Evolutionary conservation across 2,329 filamentous ascomycete species (phyloP).

Genomic region (Hypoxylon sp.): DNA sequence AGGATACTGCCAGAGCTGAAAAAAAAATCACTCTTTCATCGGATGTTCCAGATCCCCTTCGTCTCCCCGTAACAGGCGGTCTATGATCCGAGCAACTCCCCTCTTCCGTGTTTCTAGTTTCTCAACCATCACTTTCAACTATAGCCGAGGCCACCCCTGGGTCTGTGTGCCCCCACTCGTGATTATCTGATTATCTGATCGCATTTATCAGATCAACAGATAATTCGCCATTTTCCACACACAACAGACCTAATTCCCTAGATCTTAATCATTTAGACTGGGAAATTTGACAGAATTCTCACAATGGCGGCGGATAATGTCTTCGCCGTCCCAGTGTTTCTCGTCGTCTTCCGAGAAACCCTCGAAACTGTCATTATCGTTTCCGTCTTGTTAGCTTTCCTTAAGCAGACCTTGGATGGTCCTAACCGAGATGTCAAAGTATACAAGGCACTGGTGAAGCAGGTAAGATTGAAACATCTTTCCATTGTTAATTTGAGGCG

Average conservation of each 20-base stretch:
- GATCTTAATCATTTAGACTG: slow-evolving; percentile 10
- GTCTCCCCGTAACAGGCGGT: slow-evolving; percentile 37
- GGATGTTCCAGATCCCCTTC: slow-evolving; percentile 20
- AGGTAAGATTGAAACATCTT: slow-evolving; percentile 60
- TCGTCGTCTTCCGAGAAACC: slow-evolving; percentile 89
- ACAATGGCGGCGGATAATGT: slow-evolving; percentile 49
- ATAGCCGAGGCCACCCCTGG: slow-evolving; percentile 18
- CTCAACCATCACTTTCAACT: slow-evolving; percentile 20
- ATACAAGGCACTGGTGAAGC: slow-evolving; percentile 77
- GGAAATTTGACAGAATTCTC: slow-evolving; percentile 14
- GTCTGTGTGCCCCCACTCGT: slow-evolving; percentile 26
- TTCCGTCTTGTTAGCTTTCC: slow-evolving; percentile 86
- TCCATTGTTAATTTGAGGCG: not conserved
- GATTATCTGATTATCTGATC: slow-evolving; percentile 48
- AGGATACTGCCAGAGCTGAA: slow-evolving; percentile 27
- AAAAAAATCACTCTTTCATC: slow-evolving; percentile 11
- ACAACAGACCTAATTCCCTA: slow-evolving; percentile 1
- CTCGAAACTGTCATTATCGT: slow-evolving; percentile 88
- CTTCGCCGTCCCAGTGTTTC: slow-evolving; percentile 72
- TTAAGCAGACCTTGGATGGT: slow-evolving; percentile 82
- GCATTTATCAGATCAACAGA: slow-evolving; percentile 48
- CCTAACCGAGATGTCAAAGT: slow-evolving; percentile 72
- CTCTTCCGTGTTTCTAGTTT: slow-evolving; percentile 11
- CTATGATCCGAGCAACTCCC: slow-evolving; percentile 15
- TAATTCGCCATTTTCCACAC: slow-evolving; percentile 36